Evolutionary conservation across 352 stramenopile genomes (phyloP).

Genomic region (Globisporangium uncinulatum): DNA sequence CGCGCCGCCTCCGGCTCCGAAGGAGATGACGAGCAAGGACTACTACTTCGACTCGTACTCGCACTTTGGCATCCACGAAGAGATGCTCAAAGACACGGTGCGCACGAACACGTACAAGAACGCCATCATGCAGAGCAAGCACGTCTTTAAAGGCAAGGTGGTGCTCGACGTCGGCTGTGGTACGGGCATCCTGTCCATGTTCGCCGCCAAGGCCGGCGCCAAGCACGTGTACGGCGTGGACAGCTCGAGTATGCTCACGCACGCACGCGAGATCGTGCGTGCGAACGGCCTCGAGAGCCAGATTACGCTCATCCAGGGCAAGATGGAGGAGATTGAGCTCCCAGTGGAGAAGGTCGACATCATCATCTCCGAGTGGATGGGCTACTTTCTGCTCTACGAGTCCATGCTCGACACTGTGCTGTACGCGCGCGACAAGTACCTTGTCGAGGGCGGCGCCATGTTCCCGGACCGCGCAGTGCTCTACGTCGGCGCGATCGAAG

Average conservation of each 20-base stretch:
- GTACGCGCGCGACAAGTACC: constrained; percentile 95
- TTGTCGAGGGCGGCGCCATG: constrained; percentile 89
- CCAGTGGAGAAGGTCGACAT: constrained; percentile 95
- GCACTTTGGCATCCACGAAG: constrained; percentile 98
- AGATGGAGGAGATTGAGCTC: constrained; percentile 93
- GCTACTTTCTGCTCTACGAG: constrained; percentile 97
- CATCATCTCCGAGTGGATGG: constrained; percentile 99
- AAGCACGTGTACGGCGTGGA: constrained; percentile 95
- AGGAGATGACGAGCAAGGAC: constrained; percentile 90
- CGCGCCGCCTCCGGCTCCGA: constrained; percentile 10
- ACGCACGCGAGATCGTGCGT: constrained; percentile 97
- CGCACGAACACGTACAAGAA: constrained; percentile 97
- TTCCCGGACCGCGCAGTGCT: constrained; percentile 96
- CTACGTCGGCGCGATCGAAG: constrained; percentile 95
- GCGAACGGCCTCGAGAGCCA: constrained; percentile 89
- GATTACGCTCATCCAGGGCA: constrained; percentile 94
- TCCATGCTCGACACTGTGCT: constrained; percentile 98
- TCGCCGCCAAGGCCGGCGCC: constrained; percentile 90
- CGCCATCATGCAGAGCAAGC: constrained; percentile 95
- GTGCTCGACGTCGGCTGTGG: constrained; percentile 97
- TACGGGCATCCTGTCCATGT: constrained; percentile 97
- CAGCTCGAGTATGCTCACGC: constrained; percentile 93
- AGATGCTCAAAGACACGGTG: constrained; percentile 90
- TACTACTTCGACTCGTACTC: constrained; percentile 99
- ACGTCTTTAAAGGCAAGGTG: constrained; percentile 97